Conservation (phyloP, 176 grass and related monocot species). For the Bonia amplexicaulis region DNA sequence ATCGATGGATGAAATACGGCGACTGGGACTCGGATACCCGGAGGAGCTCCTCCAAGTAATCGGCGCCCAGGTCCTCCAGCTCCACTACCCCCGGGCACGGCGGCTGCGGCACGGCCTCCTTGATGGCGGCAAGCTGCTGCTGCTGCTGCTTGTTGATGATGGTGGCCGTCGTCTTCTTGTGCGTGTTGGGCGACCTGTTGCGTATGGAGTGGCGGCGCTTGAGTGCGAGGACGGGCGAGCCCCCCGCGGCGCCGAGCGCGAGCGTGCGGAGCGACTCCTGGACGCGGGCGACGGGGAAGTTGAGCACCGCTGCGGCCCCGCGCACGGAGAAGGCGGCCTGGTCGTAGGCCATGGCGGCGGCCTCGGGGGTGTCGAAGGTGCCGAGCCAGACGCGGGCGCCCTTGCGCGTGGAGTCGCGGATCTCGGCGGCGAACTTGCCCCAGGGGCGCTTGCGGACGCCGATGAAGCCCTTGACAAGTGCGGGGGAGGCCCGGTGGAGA, state of each 20-base stretch:
- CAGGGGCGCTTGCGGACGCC: conserved; percentile 85
- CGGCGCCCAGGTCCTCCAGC: conserved; percentile 68
- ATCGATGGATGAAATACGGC: not conserved
- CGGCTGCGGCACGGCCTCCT: not conserved
- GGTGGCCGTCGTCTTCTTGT: not conserved
- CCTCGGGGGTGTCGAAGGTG: conserved; percentile 75
- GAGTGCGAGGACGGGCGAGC: conserved; percentile 59
- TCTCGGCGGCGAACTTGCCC: conserved; percentile 92
- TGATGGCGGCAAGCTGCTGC: not conserved
- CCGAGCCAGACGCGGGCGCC: conserved; percentile 75
- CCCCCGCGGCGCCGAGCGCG: conserved; percentile 14
- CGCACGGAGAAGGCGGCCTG: conserved; percentile 83
- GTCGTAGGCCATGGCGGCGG: conserved; percentile 77
- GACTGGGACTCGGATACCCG: conserved; percentile 35
- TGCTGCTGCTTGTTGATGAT: not conserved
- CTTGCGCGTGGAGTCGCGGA: conserved; percentile 78
- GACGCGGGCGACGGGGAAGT: conserved; percentile 65
- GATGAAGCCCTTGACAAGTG: conserved; percentile 39
- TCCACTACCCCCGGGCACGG: conserved; percentile 39
- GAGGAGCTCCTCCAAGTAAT: conserved; percentile 79
- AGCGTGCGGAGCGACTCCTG: conserved; percentile 68
- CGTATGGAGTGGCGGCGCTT: conserved; percentile 67
- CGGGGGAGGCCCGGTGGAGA: not conserved
- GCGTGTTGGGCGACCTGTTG: conserved; percentile 51
- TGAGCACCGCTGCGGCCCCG: conserved; percentile 64